Base-by-base conservation (phyloP, 2,329 filamentous ascomycete genomes). In the Periglandula ipomoeae region DNA sequence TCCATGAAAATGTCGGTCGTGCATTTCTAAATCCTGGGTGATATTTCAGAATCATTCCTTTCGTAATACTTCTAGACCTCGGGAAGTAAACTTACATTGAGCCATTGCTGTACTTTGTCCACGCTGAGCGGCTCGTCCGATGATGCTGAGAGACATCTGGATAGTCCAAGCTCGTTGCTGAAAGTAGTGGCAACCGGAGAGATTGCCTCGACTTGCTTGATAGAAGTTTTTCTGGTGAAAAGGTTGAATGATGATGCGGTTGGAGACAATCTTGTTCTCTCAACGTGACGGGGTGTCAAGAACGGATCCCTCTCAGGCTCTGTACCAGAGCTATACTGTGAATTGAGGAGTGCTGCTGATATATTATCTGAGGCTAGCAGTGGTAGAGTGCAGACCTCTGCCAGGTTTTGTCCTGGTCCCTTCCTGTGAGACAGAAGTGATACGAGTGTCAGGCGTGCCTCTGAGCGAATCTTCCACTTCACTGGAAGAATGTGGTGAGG, bases 371-470 rank as follows among this genome's bases (percentile, higher is more conserved):
- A 11, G 26, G 27, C 27, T 55, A 10, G 67, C 64, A n/a, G 63
- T 57, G 19, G 60, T 50, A 27, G 56, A 58, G 11, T 61, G 51
- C 37, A 55, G 59, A 35, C 70, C 61, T 56, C 24, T 67, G 65
- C 15, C 66, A 53, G 17, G 62, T 55, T 50, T 66, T 68, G 15
- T 64, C 63, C 19, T 72, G 73, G 64, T 49, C 37, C 79, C 78
- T 15, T 79, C 76, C 0, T 82, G 81, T 4, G 82, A 85, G 59
- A 85, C 84, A 5, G 75, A 67, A 5, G 81, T 82, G 38, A 83
- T 55, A 44, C 75, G 76, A 7, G 82, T 84, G 50, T 84, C 80
- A 0, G 83, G 82, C 5, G 84, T 86, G 15, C 74, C 76, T 55
- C 79, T 74, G 58, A 72, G 74, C 10, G 81, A 83, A 46, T 78